Conservation (phyloP, 495 filamentous ascomycete species). For the Aspergillus panamensis region DNA sequence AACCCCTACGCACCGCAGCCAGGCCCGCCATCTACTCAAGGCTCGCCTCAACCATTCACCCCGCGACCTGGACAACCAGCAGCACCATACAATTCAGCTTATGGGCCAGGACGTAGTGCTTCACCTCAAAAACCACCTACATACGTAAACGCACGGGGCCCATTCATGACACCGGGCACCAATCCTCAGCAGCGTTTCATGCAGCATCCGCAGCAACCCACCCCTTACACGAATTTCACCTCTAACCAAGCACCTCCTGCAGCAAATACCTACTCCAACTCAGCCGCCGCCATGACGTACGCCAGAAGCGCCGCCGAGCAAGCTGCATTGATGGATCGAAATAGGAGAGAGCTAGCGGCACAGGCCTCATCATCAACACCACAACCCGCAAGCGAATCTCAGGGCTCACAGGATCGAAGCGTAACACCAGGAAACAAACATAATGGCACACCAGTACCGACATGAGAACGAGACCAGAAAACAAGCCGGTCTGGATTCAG, state of each 20-base stretch:
- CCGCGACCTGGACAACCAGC: conserved; percentile 41
- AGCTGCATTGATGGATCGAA: conserved; percentile 43
- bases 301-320: conserved; percentile 47
- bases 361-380: conserved; percentile 37
- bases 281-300: conserved; percentile 39
- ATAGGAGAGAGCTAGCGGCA: conserved; percentile 44
- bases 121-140: conserved; percentile 34
- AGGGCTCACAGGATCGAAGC: conserved; percentile 37
- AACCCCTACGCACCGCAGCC: conserved; percentile 32
- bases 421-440: conserved; percentile 39
- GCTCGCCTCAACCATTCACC: conserved; percentile 39
- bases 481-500: neutral
- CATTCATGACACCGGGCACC: conserved; percentile 24
- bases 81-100: conserved; percentile 37
- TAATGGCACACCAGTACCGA: conserved; percentile 43
- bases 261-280: conserved; percentile 38
- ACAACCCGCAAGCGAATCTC: conserved; percentile 32
- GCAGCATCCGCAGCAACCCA: conserved; percentile 27
- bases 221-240: conserved; percentile 27
- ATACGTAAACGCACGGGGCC: conserved; percentile 26
- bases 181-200: conserved; percentile 31
- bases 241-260: conserved; percentile 28
- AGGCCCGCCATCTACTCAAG: conserved; percentile 28
- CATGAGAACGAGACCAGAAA: conserved; percentile 18
- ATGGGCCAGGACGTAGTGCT: conserved; percentile 31